Conservation (phyloP, 768 basidiomycete species). For the Lyophyllum shimeji region DNA sequence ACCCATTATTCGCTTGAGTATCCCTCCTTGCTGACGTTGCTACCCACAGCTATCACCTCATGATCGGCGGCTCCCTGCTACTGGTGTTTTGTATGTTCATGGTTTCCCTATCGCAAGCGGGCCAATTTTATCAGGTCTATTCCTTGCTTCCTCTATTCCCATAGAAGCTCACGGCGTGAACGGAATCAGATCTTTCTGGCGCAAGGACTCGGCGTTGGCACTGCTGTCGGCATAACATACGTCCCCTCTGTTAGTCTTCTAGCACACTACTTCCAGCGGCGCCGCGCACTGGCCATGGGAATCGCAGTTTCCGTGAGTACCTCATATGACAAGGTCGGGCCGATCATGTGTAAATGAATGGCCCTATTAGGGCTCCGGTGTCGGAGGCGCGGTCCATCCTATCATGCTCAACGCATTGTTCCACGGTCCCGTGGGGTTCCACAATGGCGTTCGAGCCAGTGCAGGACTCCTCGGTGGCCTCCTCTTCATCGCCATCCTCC, state of each 20-base stretch:
- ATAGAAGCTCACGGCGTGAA: background rate
- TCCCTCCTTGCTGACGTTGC: background rate
- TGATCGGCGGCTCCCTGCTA: conserved; percentile 27
- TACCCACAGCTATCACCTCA: conserved; percentile 22
- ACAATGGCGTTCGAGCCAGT: conserved; percentile 40
- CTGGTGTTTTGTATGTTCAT: conserved; percentile 31
- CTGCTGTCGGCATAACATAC: conserved; percentile 46
- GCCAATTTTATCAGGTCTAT: conserved; percentile 30
- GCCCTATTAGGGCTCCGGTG: conserved; percentile 41
- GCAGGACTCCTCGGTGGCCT: conserved; percentile 33
- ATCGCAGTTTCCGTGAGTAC: conserved; percentile 41
- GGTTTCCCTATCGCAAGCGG: conserved; percentile 27
- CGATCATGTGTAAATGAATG: conserved; percentile 4
- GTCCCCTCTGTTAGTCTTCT: conserved; percentile 45
- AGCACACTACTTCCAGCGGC: conserved; percentile 47
- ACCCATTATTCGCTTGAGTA: background rate
- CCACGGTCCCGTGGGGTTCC: conserved; percentile 50
- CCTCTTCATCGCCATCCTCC: conserved; percentile 26
- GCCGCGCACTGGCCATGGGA: conserved; percentile 49
- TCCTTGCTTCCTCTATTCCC: background rate
- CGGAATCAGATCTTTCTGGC: conserved; percentile 42
- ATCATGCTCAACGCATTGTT: conserved; percentile 61
- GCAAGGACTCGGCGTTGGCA: conserved; percentile 48
- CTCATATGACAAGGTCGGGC: conserved; percentile 6
- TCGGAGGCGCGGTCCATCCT: conserved; percentile 61